Evolutionary conservation across 768 basidiomycete genomes (phyloP), one percentile per base, ranked within the genome.

Genomic region (Pleurotus djamor): DNA sequence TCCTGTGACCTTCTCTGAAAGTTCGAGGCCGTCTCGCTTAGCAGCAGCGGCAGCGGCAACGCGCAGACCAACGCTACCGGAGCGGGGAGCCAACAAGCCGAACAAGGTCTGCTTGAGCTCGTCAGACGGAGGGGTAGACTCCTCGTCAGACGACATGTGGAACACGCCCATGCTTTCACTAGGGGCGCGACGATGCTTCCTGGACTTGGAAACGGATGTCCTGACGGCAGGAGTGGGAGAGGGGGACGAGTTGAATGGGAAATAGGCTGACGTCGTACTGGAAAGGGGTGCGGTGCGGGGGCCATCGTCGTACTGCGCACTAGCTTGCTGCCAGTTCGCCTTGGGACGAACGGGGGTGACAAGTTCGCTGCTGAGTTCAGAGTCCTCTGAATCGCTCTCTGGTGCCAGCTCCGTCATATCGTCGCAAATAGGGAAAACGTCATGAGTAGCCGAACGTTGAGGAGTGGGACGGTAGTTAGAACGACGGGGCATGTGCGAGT

Each of bases 131-230:
- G 21, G 21, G 13, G 74, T 70, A 34, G 72, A 66, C 61, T 85
- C 87, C 67, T 90, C 89, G 62, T 91, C 89, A 49, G 87, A 85
- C 52, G 85, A 87, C 82, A 91, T 85, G 68, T 77, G 71, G 70
- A 91, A 91, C n/a, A 91, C 69, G 50, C 65, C 59, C 21, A 67
- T 76, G 38, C 86, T 86, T 51, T 91, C 90, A 67, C 87, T 90
- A 6, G 89, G 88, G 5, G 81, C 76, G 58, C 88, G 83, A 44
- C 70, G 74, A 66, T 90, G 87, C 52, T 76, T 77, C 58, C 75
- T 69, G n/a, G 54, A 61, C 63, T 60, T 67, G 64, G 83, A 75
- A 12, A 71, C 69, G 12, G 64, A 66, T 16, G 65, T 60, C 52
- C 63, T 59, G 44, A 60, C 64, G 55, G 52, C 58, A 14, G 55